phyloP scores from a whole-genome alignment of 2,329 filamentous ascomycete species.

The Colletotrichum sp. region DNA sequence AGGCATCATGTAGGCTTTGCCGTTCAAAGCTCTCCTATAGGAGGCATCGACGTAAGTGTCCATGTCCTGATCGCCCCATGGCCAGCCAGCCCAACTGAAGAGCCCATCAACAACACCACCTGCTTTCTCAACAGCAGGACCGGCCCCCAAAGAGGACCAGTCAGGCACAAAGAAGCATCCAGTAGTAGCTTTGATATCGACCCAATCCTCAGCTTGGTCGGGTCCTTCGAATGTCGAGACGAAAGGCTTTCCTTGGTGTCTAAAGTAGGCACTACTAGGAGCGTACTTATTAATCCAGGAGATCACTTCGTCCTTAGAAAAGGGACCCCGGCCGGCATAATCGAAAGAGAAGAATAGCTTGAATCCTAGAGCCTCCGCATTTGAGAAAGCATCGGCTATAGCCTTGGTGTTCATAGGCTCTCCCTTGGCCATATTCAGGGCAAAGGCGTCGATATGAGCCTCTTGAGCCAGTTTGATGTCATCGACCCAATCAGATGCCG shows the following conservation, averaged over 20 bases:
- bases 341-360: slow-evolving; percentile 11
- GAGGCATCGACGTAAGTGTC: slow-evolving; percentile 22
- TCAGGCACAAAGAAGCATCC: slow-evolving; percentile 49
- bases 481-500: neutral
- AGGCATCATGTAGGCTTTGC: slow-evolving; percentile 51
- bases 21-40: slow-evolving; percentile 2
- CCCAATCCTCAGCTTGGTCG: slow-evolving; percentile 44
- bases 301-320: neutral
- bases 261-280: slow-evolving; percentile 14
- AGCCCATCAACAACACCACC: slow-evolving; percentile 33
- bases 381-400: neutral
- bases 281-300: neutral
- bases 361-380: neutral
- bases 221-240: slow-evolving; percentile 50
- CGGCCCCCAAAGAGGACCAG: slow-evolving; percentile 41
- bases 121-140: slow-evolving; percentile 13
- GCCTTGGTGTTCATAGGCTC: slow-evolving; percentile 21
- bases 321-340: neutral
- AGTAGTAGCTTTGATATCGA: slow-evolving; percentile 40
- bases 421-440: neutral
- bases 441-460: slow-evolving; percentile 12
- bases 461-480: neutral
- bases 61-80: slow-evolving; percentile 25
- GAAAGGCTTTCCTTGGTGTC: slow-evolving; percentile 32
- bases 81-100: slow-evolving; percentile 42